Evolutionary conservation across 148 eudicot genomes (phyloP), one percentile per base, ranked within the genome.

Genomic region (Polygonum maritimum): DNA sequence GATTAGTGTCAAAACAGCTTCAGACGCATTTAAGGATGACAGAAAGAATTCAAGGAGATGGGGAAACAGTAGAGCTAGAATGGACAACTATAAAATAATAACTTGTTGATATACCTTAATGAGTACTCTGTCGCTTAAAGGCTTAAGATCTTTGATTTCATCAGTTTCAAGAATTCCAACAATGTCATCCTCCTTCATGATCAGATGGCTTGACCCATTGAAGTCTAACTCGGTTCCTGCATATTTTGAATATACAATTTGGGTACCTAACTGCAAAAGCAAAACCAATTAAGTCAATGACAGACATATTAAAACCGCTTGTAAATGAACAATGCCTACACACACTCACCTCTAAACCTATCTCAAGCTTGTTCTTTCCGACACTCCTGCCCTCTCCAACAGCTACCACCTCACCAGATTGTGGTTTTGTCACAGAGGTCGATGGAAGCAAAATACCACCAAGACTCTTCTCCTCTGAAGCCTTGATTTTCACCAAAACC

Each of bases 181-280:
- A 80, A 93, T 89, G 79, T 93, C 98, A 78, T 93, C 98, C 82
- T 93, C 98, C 87, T 91, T 91, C 76, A 93, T 54, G 1, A 93
- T 81, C 45, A 93, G 78, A 81, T 93, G 98, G 80, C 77, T 88
- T 72, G 87, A 31, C 48, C 96, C 98, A 75, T 88, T 83, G 79
- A 93, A 91, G 70, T 89, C 94, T 77, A 93, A 86, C 79, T 93
- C 98, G 18, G 98, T 93, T 76, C 98, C 98, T 1, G 96, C 92
- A 76, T 89, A 93, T 85, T 91, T 93, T 55, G 98, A 93, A 77
- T 93, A 93, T 54, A 93, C 91, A 60, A 93, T 82, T 74, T 88
- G 84, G 75, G 85, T 63, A 44, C 98, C 98, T 74, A 86, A 83
- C 98, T 93, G 84, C 65, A 80, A 47, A 75, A 67, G 19, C 45